These are phyloP conservation scores for Phytophthora pluvialis DNA, from an alignment of 352 stramenopile species.

Conservation along the genomic window DNA sequence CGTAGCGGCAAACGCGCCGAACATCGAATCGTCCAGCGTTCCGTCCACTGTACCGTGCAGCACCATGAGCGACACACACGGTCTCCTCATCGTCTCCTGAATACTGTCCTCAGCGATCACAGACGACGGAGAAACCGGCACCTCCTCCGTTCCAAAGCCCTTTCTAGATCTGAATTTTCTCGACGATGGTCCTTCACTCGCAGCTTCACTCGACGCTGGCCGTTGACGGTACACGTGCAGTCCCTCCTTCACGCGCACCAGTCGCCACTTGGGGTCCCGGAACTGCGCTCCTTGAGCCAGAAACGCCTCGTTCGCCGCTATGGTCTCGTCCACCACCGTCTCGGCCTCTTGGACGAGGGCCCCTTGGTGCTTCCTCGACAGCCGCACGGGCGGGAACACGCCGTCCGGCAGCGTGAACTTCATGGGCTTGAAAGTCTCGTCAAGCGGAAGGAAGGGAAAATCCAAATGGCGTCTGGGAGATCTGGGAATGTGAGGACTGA, in stretches of 20 bases:
- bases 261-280: constrained; percentile 39
- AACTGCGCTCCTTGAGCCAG: constrained; percentile 33
- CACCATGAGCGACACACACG: constrained; percentile 45
- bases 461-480: neutral
- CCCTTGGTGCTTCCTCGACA: constrained; percentile 34
- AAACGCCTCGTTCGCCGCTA: constrained; percentile 50
- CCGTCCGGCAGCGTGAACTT: constrained; percentile 51
- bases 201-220: neutral
- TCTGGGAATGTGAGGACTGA: constrained; percentile 5
- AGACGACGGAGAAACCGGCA: constrained; percentile 7
- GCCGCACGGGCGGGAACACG: constrained; percentile 37
- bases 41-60: constrained; percentile 53
- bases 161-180: constrained; percentile 6
- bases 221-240: constrained; percentile 43
- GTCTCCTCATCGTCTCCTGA: constrained; percentile 32
- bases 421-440: constrained; percentile 11
- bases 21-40: constrained; percentile 58
- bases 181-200: neutral
- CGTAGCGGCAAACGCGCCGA: constrained; percentile 49
- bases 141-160: neutral
- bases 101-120: constrained; percentile 18
- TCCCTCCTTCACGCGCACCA: constrained; percentile 49
- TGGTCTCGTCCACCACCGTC: constrained; percentile 46
- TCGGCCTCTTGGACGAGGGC: constrained; percentile 44
- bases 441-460: neutral